Base-by-base conservation (phyloP, 2,329 filamentous ascomycete genomes). In the Daldinia eschscholtzii region DNA sequence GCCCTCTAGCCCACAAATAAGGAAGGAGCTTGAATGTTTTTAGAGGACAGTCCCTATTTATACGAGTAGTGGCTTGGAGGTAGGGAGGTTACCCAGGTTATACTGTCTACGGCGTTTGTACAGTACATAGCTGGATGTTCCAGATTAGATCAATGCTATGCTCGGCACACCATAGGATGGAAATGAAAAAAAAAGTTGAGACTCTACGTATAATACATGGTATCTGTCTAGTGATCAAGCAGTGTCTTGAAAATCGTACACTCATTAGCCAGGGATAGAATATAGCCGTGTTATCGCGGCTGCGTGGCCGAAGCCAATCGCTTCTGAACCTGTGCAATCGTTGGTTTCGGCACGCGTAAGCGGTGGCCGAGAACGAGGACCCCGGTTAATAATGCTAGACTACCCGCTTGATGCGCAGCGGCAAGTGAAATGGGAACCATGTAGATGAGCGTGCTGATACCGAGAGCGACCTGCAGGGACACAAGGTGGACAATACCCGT, bases 371-470 rank as follows among this genome's bases (percentile, higher is more conserved):
- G 83, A 0, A 98, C 86, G 23, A 97, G 83, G 0, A 91, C 91
- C 50, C 93, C 93, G 0, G 93, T 97, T 68, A 99, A 82, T 20
- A 99, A 83, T 1, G 93, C 93, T 73, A 99, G 82, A 67, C 91
- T 93, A 42, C 96, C 95, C 1, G 96, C 96, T 81, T 99, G 96
- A 80, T 99, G 96, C 6, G 93, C 90, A 2, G 95, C 94, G 0
- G 95, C 96, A 9, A 99, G 84, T 70, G 92, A 91, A 2, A 91
- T 92, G 4, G 97, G 96, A 0, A 99, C 94, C 79, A 99, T 91
- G 83, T 98, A 98, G 75, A 97, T 91, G 67, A 99, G 85, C 0
- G 96, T 99, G 71, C 87, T 89, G 79, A 99, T 97, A 26, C 96
- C 96, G 4, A 99, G 87, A 0, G 89, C 85, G 28, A 93, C 94